phyloP scores from a whole-genome alignment of 768 basidiomycete genomes.

The Amanita exitialis region DNA sequence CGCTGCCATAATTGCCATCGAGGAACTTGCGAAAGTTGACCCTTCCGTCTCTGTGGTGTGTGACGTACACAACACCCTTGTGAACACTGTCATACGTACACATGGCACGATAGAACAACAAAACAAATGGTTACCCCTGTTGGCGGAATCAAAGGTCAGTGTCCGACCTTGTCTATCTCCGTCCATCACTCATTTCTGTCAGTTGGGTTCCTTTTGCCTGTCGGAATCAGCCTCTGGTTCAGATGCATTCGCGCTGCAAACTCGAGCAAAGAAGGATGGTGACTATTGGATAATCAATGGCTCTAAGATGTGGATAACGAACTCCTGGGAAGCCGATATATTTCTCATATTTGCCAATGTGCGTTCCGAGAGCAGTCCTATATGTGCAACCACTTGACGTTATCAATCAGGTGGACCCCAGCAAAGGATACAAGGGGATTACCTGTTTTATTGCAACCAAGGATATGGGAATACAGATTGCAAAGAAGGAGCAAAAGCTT shows the following conservation, averaged over 20 bases:
- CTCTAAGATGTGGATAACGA: slow-evolving; percentile 99
- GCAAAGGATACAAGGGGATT: slow-evolving; percentile 97
- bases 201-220: slow-evolving; percentile 95
- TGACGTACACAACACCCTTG: slow-evolving; percentile 97
- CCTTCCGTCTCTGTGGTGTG: slow-evolving; percentile 94
- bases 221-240: slow-evolving; percentile 92
- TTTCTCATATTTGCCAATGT: slow-evolving; percentile 96
- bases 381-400: neutral
- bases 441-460: slow-evolving; percentile 95
- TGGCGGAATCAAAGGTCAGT: slow-evolving; percentile 66
- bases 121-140: slow-evolving; percentile 79
- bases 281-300: slow-evolving; percentile 85
- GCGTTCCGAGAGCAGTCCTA: slow-evolving; percentile 12
- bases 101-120: slow-evolving; percentile 81
- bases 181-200: slow-evolving; percentile 1
- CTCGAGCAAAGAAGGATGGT: slow-evolving; percentile 82
- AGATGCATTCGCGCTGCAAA: slow-evolving; percentile 94
- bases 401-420: slow-evolving; percentile 56
- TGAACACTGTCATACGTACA: slow-evolving; percentile 87
- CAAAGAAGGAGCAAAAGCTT: slow-evolving; percentile 98
- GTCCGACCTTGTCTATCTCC: neutral
- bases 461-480: slow-evolving; percentile 94
- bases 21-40: slow-evolving; percentile 94
- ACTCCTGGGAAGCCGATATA: slow-evolving; percentile 85
- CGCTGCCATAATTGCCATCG: slow-evolving; percentile 91